Base-by-base conservation (phyloP, 768 basidiomycete genomes). In the Tylopilus plumbeoviolaceoides region DNA sequence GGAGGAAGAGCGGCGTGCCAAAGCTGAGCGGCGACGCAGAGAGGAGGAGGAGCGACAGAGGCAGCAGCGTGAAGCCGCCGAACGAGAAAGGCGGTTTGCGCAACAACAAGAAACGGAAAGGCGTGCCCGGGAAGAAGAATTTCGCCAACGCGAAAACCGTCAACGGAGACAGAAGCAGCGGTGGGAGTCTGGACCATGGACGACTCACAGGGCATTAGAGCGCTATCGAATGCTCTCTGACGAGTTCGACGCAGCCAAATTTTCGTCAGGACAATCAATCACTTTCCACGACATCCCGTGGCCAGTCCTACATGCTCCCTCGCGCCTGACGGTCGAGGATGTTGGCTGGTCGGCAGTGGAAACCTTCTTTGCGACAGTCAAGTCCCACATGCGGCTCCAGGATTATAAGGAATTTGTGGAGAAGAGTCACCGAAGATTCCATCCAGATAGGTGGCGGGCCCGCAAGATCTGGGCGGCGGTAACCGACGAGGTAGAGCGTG, bases 361-460 rank as follows among this genome's bases (percentile, higher is more conserved):
- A 62, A 71, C 71, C 20, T 92, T 92, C 67, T 91, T 91, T 61
- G 67, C 67, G 15, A 73, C 73, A 6, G 76, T 84, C 25, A 75
- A 73, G 59, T 54, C 58, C 17, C 74, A 78, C 41, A 77, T 89
- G 76, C 75, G 80, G 21, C 49, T 67, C 17, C 80, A 84, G 63
- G 85, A 87, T 45, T 90, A 80, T 69, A 82, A 78, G 61, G 66
- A 64, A 2, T 77, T 91, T 50, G 75, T 91, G 4, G 80, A 87
- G 70, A 82, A 81, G 61, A 85, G 84, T 59, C 80, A 89, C 60
- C 76, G 81, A 38, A 72, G 88, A 47, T 91, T 90, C 65, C 91
- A 91, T 59, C 87, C 88, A 2, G 89, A 91, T 66, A 72, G 86
- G 54, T 93, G 88, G 90, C 74, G 82, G 40, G 82, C 85, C 28